Percentiles rank a stretch among this genome's conserved stretches.
These are phyloP conservation scores for Senecio squalidus DNA, from an alignment of 140 eudicot species.

Conservation along the genomic window DNA sequence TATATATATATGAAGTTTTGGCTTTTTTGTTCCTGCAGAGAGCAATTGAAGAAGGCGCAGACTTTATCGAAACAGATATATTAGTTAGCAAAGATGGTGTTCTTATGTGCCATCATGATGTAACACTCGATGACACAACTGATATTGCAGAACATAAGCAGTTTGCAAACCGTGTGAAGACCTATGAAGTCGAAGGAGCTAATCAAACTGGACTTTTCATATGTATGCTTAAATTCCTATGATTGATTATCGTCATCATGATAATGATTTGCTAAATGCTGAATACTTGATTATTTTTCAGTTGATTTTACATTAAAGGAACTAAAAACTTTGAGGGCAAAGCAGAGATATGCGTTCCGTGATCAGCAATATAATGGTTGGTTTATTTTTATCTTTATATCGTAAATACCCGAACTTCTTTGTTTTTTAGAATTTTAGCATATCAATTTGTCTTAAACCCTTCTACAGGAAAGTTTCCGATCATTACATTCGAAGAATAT, in stretches of 20 bases:
- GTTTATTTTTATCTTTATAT: slow-evolving; percentile 23
- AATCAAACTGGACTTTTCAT: slow-evolving; percentile 50
- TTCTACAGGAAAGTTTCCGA: slow-evolving; percentile 68
- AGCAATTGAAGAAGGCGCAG: slow-evolving; percentile 94
- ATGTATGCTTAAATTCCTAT: slow-evolving; percentile 14
- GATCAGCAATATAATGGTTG: slow-evolving; percentile 88
- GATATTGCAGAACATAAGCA: slow-evolving; percentile 57
- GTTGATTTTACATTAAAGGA: slow-evolving; percentile 93
- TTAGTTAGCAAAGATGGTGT: slow-evolving; percentile 78
- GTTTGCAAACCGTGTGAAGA: slow-evolving; percentile 59
- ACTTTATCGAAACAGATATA: slow-evolving; percentile 84
- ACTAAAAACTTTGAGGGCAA: slow-evolving; percentile 59
- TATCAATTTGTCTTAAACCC: not conserved
- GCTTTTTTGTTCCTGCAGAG: slow-evolving; percentile 39
- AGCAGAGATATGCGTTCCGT: slow-evolving; percentile 75
- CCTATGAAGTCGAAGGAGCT: slow-evolving; percentile 72
- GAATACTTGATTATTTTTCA: slow-evolving; percentile 22
- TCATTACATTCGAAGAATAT: slow-evolving; percentile 88
- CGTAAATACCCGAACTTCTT: not conserved
- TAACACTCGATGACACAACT: slow-evolving; percentile 60
- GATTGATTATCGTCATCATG: slow-evolving; percentile 1
- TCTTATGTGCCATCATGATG: slow-evolving; percentile 74
- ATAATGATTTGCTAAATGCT: slow-evolving; percentile 8
- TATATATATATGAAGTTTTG: not conserved
- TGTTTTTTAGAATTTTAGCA: not conserved